Evolutionary conservation across 768 basidiomycete genomes (phyloP), one percentile per base, ranked within the genome.

Genomic region (Lanmaoa rubissima): DNA sequence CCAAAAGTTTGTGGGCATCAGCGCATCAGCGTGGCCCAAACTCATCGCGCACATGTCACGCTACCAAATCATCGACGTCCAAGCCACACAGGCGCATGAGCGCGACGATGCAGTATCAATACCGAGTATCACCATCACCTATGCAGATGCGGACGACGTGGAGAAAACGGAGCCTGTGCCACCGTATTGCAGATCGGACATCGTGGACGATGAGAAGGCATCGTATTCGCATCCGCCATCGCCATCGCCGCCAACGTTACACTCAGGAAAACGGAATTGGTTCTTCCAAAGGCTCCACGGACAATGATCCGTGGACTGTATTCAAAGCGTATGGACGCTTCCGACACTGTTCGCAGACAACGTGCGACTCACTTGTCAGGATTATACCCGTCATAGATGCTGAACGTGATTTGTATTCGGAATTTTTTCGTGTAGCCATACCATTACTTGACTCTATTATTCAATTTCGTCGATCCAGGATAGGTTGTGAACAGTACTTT

Each of bases 41-140:
- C 69, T 82, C 5, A 60, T 76, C 12, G 55, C 74, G 1, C 72
- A 74, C 51, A 62, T 85, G 50, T 49, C 75, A 8, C 72, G 76
- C 19, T 80, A 78, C 28, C 79, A 82, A 47, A 69, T 83, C 59
- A 73, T 85, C 51, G 76, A 82, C 51, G 70, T 85, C 1, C 59
- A 62, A 21, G 60, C 80, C 19, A 17, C 39, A 10, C 43, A 38
- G 34, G 8, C 39, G 34, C 41, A 35, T 1, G 60, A 31, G 8
- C n/a, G n/a, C 8, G n/a, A 41, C 10, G 12, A 7, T 14, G 36
- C 16, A 0, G 31, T 19, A n/a, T n/a, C 24, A 2, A 69, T 71
- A 17, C 74, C 76, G 0, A 69, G 74, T 32, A 64, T 73, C 47
- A 48, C 58, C 6, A 64, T 71, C 50, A 68, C 68, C 1, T 62